Evolutionary conservation across 2,329 filamentous ascomycete genomes (phyloP).

Genomic region (Penicillium frequentans): DNA sequence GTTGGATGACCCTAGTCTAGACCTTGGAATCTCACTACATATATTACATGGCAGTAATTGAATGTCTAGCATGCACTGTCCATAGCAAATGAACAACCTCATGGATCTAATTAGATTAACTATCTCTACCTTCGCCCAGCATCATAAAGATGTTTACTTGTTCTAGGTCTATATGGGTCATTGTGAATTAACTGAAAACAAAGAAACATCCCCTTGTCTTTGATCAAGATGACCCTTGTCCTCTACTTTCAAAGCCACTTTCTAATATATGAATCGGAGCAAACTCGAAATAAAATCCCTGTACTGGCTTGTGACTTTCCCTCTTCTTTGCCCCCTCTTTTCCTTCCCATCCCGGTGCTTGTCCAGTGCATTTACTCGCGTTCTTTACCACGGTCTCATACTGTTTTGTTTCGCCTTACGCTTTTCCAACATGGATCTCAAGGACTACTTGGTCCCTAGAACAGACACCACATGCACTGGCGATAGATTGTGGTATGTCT

Average conservation of each 20-base stretch:
- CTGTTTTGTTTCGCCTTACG: neutral
- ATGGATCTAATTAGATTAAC: too few species aligned
- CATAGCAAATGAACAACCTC: neutral
- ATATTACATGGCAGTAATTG: neutral
- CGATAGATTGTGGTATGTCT: slow-evolving; percentile 28
- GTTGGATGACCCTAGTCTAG: neutral
- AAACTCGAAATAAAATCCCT: neutral
- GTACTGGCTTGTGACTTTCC: neutral
- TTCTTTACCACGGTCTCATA: neutral
- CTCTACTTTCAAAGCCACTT: neutral
- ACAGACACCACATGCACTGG: slow-evolving; percentile 15
- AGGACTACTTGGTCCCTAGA: slow-evolving; percentile 12
- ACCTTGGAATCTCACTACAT: too few species aligned
- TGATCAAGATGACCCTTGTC: neutral
- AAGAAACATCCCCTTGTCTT: neutral
- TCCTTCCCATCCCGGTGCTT: neutral
- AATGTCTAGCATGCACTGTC: neutral
- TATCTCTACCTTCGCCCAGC: neutral
- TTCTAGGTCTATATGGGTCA: neutral
- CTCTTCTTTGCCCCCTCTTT: neutral
- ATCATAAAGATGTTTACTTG: neutral
- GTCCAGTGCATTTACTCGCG: neutral
- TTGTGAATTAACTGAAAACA: neutral
- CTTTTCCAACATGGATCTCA: neutral
- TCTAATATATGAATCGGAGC: neutral